Base-by-base conservation (phyloP, 176 grass and related monocot species). In the Oryza glumipatula region DNA sequence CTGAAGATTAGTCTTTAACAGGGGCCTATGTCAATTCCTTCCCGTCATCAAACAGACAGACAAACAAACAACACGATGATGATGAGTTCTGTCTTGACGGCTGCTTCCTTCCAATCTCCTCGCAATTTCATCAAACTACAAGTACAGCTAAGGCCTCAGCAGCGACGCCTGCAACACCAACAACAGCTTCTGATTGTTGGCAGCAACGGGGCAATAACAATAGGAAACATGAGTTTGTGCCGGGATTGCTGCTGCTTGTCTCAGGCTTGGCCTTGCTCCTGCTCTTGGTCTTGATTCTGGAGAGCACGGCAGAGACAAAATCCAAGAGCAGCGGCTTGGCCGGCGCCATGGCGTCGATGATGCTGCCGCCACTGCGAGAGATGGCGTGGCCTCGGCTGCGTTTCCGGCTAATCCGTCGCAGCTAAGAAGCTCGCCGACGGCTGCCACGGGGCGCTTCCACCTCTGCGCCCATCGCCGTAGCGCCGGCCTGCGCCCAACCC, bases 31-130 rank as follows among this genome's bases (percentile, higher is more conserved):
- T 28, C 28, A 28, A 28, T 28, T 28, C 28, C 28, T 28, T 28
- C 1, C 28, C 28, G 28, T 28, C 28, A 28, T 28, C 28, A 28
- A 28, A 28, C 28, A 28, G 28, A 28, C 28, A 15, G n/a, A n/a
- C 72, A 32, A 63, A 82, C 67, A 81, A 28, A 66, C 79, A 73
- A 43, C 54, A 9, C 84, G 16, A 52, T 9, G 10, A 56, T 56
- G 45, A 94, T 88, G 87, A 79, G 89, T 81, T 76, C 80, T 21
- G 69, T 73, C 58, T 80, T 84, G 45, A 7, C 28, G 13, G 64
- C 46, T 61, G 7, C 78, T 26, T 69, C 56, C 24, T 72, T 80
- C 73, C 82, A 74, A 39, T 82, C 46, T 21, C 76, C 65, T 21
- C 71, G 45, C 44, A 70, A 23, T 73, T 73, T 76, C 80, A 72